Percentiles rank a stretch among this genome's conserved stretches.
Evolutionary conservation across 805 yeast species (phyloP).

Genomic region (Schizosaccharomyces osmophilus): DNA sequence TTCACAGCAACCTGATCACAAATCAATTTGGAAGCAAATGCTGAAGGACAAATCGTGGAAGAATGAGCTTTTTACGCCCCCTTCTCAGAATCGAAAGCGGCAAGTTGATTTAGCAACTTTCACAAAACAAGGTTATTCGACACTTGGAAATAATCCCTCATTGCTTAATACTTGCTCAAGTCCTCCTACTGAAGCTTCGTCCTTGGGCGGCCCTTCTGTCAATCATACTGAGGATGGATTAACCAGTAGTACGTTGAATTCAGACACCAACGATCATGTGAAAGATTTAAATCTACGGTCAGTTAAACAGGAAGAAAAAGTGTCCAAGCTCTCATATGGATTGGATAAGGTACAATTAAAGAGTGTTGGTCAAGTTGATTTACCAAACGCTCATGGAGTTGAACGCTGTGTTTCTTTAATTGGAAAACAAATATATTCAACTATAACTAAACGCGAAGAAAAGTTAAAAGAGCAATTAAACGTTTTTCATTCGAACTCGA

Average conservation of each 20-base stretch:
- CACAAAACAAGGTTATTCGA: background rate
- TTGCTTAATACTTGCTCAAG: background rate
- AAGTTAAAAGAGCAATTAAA: background rate
- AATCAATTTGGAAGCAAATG: background rate
- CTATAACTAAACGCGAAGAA: background rate
- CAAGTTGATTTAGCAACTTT: background rate
- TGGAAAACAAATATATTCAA: background rate
- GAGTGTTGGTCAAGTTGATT: too few species aligned
- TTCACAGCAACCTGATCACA: background rate
- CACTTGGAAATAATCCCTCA: background rate
- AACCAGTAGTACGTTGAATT: background rate
- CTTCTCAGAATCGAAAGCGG: background rate
- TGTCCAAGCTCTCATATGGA: background rate
- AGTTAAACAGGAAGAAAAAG: background rate
- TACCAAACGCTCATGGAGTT: background rate
- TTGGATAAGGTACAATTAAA: too few species aligned
- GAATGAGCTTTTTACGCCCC: background rate
- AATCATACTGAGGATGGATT: background rate
- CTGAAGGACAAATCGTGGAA: background rate
- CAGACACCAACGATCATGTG: background rate
- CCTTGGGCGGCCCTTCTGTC: background rate
- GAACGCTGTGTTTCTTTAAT: background rate
- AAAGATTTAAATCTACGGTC: background rate
- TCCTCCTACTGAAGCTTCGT: background rate
- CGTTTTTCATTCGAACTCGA: background rate